Evolutionary conservation across 1,284 basidiomycete species (phyloP), one percentile per base, ranked within the genome.

Genomic region (Pyrrhoderma lamaoense): DNA sequence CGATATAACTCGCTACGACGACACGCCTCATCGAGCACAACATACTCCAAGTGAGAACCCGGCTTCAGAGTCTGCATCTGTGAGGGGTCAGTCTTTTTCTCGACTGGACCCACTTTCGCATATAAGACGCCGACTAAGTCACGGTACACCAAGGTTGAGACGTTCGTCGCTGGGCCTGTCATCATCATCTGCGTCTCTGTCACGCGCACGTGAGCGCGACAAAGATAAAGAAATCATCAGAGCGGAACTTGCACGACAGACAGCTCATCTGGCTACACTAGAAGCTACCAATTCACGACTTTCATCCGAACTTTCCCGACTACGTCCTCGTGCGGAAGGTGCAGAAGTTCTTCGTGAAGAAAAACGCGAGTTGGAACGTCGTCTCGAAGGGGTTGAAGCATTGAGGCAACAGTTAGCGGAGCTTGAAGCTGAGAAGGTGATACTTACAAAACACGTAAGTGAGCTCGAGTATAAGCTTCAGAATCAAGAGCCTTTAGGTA

Each of bases 311-410:
- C 58, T 89, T 13, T 66, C 64, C 8, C 60, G 70, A 3, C 68
- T 85, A 21, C 70, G 77, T 45, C 77, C 78, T 50, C 69, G 76
- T 3, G 71, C 82, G 37, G 67, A 72, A 2, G 82, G 77, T 58
- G 65, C 85, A 5, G 85, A 88, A 57, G 79, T 90, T 0, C 62
- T 91, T 40, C 73, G 76, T 45, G 89, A 90, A 62, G 82, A 89
- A 65, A 89, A 88, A 57, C 71, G 80, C 11, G 71, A 74, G 0
- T 64, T 90, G 39, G 80, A 89, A 61, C 64, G 67, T 16, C 83
- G 78, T 58, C 63, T 83, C 4, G 62, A 61, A 11, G 69, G 67
- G 1, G 65, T 77, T 35, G 82, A 86, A 8, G 73, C 75, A 35
- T 62, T 87, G 50, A 70, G 82, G 13, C 74, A 77, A 57, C 71